Evolutionary conservation across 2,329 filamentous ascomycete species (phyloP).

Genomic region (Stemphylium beticola): DNA sequence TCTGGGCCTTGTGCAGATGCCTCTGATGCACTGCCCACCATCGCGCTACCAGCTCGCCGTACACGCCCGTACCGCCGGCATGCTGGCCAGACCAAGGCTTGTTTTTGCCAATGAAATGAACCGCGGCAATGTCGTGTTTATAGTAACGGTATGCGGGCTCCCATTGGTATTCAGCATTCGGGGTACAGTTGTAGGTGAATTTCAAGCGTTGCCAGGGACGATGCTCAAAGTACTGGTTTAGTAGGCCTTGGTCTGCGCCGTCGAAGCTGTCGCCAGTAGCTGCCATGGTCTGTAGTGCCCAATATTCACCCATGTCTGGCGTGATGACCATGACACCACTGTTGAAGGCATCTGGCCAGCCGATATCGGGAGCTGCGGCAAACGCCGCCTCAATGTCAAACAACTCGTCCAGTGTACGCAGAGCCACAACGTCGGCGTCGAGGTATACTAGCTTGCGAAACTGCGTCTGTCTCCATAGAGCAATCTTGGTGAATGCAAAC

Average conservation of each 20-base stretch:
- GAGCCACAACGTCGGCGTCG: conserved; percentile 90
- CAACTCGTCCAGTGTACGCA: conserved; percentile 90
- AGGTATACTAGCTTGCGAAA: conserved; percentile 94
- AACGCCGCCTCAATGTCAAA: conserved; percentile 70
- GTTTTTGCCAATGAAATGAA: conserved; percentile 90
- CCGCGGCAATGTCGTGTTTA: conserved; percentile 84
- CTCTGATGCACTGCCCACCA: conserved; percentile 97
- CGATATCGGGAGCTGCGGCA: conserved; percentile 87
- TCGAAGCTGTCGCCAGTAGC: conserved; percentile 91
- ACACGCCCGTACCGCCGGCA: conserved; percentile 65
- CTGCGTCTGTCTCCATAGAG: conserved; percentile 88
- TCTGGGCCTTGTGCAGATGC: conserved; percentile 64
- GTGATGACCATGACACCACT: conserved; percentile 93
- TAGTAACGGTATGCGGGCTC: conserved; percentile 93
- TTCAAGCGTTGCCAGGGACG: conserved; percentile 80
- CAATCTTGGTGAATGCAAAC: conserved; percentile 95
- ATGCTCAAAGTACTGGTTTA: conserved; percentile 92
- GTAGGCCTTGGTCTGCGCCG: conserved; percentile 90
- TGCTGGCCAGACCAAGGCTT: conserved; percentile 76
- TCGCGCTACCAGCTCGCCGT: conserved; percentile 80
- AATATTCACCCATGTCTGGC: conserved; percentile 86
- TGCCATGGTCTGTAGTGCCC: conserved; percentile 82
- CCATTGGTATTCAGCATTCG: conserved; percentile 96
- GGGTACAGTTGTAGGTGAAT: conserved; percentile 97
- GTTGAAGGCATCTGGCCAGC: conserved; percentile 98